Evolutionary conservation across 805 yeast genomes (phyloP), one percentile per base, ranked within the genome.

Genomic region (Yamadazyma olivae): DNA sequence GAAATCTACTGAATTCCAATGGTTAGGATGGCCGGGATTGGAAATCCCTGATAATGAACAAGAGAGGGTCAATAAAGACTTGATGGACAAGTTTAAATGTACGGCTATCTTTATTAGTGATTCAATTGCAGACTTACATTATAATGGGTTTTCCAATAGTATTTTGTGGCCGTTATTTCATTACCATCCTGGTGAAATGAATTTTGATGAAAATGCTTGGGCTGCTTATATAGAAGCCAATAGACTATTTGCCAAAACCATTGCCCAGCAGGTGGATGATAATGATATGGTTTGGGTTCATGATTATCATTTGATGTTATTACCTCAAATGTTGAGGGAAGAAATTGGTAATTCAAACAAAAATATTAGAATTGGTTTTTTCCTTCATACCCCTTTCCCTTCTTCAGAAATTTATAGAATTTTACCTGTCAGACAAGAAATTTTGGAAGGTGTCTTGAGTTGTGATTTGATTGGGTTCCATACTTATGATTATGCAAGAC

Each of bases 151-250:
- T 61, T 77, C 88, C 44, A 93, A 93, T 61, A 84, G 95, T 12
- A 93, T 93, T 45, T 67, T 93, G 45, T 93, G 99, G 99, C 99
- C 99, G 1, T 64, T 95, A 43, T 93, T 93, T 69, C 99, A 93
- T 59, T 93, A 93, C 62, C 99, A 93, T 56, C 99, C 99, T 0
- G 99, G 98, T 43, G 99, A 95, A 60, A 93, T 95, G 84, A 90
- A 87, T 57, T 93, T 93, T 54, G 99, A 93, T 61, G 99, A 93
- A 57, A 79, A 78, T 43, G 96, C 97, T 1, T 93, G 99, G 99
- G 90, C 90, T 36, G 98, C 98, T 1, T 93, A 93, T 59, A 84
- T 88, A 38, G 93, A 88, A 57, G 98, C 98, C 5, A 93, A 93
- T 56, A 66, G 81, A 39, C 67, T 75, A 41, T 93, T 93, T 66